These are phyloP conservation scores for Microthyrium microscopicum DNA, from an alignment of 2,329 filamentous ascomycete genomes.

Conservation along the genomic window DNA sequence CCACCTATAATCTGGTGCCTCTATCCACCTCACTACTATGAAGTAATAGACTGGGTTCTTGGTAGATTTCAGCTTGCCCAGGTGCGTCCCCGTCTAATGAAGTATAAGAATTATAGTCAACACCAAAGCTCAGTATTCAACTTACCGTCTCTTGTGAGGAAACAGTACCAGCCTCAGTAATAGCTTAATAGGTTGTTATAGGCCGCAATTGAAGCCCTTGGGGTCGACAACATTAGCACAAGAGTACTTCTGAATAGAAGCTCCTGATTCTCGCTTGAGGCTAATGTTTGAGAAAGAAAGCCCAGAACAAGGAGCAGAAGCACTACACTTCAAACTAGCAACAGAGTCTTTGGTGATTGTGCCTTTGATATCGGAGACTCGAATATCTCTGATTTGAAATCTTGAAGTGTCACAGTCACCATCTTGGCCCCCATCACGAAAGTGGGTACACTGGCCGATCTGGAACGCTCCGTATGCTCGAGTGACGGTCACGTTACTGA, in stretches of 20 bases:
- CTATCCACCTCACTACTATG: no score
- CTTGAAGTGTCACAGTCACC: slow-evolving; percentile 24
- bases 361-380: slow-evolving; percentile 16
- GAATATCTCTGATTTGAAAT: slow-evolving; percentile 24
- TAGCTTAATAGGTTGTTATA: no score
- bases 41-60: no score
- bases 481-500: slow-evolving; percentile 19
- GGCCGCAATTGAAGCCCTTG: not conserved
- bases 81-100: no score
- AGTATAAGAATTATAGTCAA: no score
- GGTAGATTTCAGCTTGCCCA: no score
- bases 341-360: slow-evolving; percentile 13
- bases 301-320: slow-evolving; percentile 13
- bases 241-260: slow-evolving; percentile 11
- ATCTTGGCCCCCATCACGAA: slow-evolving; percentile 17
- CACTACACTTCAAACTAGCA: slow-evolving; percentile 16
- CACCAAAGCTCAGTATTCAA: no score
- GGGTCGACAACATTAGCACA: slow-evolving; percentile 11
- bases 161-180: no score
- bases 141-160: no score
- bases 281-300: slow-evolving; percentile 11
- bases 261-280: slow-evolving; percentile 11
- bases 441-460: slow-evolving; percentile 24
- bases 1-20: no score
- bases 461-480: slow-evolving; percentile 17